These are phyloP conservation scores for Haplosporangium sp. DNA, from an alignment of 371 early-diverging fungal species.

Conservation along the genomic window DNA sequence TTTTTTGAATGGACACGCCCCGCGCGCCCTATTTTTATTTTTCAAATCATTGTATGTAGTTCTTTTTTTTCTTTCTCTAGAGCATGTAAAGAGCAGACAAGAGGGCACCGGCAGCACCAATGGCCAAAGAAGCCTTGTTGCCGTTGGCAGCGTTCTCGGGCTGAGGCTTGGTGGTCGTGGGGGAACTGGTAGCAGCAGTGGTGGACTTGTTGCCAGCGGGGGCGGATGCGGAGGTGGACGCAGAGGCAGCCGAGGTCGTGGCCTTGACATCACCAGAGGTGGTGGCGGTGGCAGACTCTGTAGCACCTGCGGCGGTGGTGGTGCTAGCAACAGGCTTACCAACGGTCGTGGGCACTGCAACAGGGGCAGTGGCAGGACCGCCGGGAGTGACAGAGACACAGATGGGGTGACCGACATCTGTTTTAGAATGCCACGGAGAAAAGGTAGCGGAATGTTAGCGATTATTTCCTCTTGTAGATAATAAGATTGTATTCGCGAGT, in stretches of 20 bases:
- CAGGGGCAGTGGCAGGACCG: background rate
- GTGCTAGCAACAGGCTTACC: too few relatives aligned
- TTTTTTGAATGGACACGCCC: background rate
- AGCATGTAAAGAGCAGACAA: slow-evolving; percentile 37
- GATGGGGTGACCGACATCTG: slow-evolving; percentile 11
- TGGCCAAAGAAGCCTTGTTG: slow-evolving; percentile 23
- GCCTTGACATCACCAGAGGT: too few relatives aligned
- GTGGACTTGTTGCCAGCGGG: too few relatives aligned
- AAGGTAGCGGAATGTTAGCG: too few relatives aligned
- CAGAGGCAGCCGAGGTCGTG: background rate
- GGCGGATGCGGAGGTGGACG: background rate
- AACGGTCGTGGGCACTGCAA: too few relatives aligned
- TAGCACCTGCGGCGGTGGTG: too few relatives aligned
- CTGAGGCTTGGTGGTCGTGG: background rate
- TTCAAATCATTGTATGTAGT: background rate
- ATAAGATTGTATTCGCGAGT: too few relatives aligned
- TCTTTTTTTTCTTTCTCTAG: slow-evolving; percentile 9
- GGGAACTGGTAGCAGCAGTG: background rate
- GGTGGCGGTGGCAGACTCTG: too few relatives aligned
- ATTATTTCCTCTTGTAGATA: too few relatives aligned
- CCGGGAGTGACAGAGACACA: slow-evolving; percentile 14
- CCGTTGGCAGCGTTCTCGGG: slow-evolving; percentile 5
- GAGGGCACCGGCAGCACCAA: slow-evolving; percentile 30
- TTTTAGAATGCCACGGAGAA: too few relatives aligned
- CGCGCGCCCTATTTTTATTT: too few relatives aligned